Evolutionary conservation across 768 basidiomycete species (phyloP).

Genomic region (Leccinum truebloodii): DNA sequence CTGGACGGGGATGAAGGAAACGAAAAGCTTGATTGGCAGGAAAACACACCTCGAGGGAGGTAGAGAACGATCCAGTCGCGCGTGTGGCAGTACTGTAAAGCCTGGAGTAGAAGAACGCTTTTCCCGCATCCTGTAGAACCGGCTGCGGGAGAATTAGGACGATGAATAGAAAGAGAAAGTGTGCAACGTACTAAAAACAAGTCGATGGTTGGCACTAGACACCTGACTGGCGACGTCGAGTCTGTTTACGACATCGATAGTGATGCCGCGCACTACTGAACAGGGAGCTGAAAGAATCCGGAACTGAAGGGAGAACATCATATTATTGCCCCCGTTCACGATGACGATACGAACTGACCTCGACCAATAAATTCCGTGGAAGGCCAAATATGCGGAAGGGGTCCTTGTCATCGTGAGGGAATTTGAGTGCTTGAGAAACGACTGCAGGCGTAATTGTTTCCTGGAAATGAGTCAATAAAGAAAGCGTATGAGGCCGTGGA

Average conservation of each 20-base stretch:
- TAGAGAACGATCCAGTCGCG: constrained; percentile 84
- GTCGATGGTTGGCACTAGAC: constrained; percentile 53
- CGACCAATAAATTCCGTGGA: constrained; percentile 67
- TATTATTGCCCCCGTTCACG: too few species aligned
- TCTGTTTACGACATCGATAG: constrained; percentile 52
- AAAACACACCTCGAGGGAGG: constrained; percentile 67
- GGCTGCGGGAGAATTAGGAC: constrained; percentile 41
- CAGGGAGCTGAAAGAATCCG: constrained; percentile 69
- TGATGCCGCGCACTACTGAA: constrained; percentile 70
- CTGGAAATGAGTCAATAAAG: constrained; percentile 14
- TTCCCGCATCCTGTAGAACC: constrained; percentile 81
- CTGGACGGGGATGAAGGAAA: constrained; percentile 31
- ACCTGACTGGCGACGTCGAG: constrained; percentile 51
- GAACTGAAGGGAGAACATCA: constrained; percentile 43
- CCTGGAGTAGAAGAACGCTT: constrained; percentile 75
- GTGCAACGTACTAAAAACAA: constrained; percentile 62
- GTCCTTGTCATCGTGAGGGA: constrained; percentile 45
- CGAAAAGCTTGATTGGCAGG: not conserved
- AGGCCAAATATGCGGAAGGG: constrained; percentile 69
- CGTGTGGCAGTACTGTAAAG: constrained; percentile 63
- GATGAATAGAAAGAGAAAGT: not conserved
- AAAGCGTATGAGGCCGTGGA: not conserved
- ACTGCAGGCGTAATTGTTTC: constrained; percentile 35
- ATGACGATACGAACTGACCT: constrained; percentile 47
- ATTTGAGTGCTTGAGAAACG: constrained; percentile 49